Evolutionary conservation across 805 yeast genomes (phyloP), one percentile per base, ranked within the genome.

Genomic region (Ogataea minuta): DNA sequence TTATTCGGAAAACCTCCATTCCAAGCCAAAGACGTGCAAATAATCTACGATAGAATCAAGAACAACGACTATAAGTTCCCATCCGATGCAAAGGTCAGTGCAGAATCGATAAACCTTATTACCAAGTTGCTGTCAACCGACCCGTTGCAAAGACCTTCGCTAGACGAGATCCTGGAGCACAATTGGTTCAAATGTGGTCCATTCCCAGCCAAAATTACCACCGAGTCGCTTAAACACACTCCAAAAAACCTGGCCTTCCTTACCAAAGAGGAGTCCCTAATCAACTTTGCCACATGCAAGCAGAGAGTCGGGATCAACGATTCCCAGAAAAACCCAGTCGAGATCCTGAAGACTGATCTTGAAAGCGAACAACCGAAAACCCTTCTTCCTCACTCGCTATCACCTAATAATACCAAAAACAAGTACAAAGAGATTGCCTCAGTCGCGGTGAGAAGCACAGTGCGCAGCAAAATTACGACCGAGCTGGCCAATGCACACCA

Each of bases 1-100:
- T 70, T 93, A 35, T 72, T 84, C 43, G 98, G 98, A 25, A 89
- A 88, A 62, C 99, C 99, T 10, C 99, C 99, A 1, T 93, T 93
- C 68, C 99, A 93, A 67, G 87, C 95, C 25, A 87, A 88, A 57
- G 96, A 90, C 60, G 96, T 93, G 31, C 82, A 88, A 53, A 78
- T 83, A 41, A 93, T 93, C 49, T 93, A 93, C 65, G 95, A 88
- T 57, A 77, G 96, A 66, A 93, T 93, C 60, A 88, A 89, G 62
- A 72, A 74, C 42, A 81, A 83, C 43, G 95, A 88, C 45, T 88
- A 79, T 59, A 63, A 66, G 26, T 91, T 90, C 63, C 99, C 98
- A 13, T 69, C 67, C 13, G 72, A 72, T 48, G 51, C 59, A 7
- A 60, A 63, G 20, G 76, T 85, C 28, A 79, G 95, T 4, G 62